phyloP scores from a whole-genome alignment of 176 grass and related monocot genomes.

The Alloteropsis semialata region DNA sequence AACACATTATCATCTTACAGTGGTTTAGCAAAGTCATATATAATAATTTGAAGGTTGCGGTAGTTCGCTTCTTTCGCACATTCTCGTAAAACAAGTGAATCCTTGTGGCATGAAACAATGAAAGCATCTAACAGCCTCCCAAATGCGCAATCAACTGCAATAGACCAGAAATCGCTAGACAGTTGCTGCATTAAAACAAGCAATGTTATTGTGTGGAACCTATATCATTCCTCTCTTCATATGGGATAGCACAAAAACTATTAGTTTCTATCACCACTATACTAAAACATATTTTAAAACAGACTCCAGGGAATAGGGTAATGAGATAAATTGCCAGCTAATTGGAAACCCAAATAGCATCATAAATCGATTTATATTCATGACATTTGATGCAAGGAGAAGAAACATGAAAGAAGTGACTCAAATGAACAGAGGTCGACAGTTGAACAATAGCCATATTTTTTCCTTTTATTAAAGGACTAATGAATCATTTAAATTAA shows the following conservation, averaged over 20 bases:
- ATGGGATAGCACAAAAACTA: too few species aligned
- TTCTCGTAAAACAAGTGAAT: constrained; percentile 70
- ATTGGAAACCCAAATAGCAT: neutral
- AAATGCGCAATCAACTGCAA: constrained; percentile 74
- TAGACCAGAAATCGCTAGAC: constrained; percentile 62
- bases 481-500: neutral
- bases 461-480: neutral
- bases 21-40: constrained; percentile 77
- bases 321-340: neutral
- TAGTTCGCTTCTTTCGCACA: constrained; percentile 72
- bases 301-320: neutral
- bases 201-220: neutral
- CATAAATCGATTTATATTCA: constrained; percentile 4
- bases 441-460: neutral
- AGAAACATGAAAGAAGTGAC: constrained; percentile 12
- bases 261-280: neutral
- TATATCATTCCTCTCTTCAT: too few species aligned
- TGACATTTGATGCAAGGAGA: constrained; percentile 6
- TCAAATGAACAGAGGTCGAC: neutral
- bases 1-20: constrained; percentile 33
- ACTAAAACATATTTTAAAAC: neutral
- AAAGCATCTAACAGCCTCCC: constrained; percentile 76
- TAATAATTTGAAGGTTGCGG: constrained; percentile 64
- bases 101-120: constrained; percentile 73
- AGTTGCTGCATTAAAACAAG: constrained; percentile 60